Percentiles rank a stretch among this genome's conserved stretches.
phyloP scores from a whole-genome alignment of 1,284 basidiomycete genomes.

The Trametes polyzona region DNA sequence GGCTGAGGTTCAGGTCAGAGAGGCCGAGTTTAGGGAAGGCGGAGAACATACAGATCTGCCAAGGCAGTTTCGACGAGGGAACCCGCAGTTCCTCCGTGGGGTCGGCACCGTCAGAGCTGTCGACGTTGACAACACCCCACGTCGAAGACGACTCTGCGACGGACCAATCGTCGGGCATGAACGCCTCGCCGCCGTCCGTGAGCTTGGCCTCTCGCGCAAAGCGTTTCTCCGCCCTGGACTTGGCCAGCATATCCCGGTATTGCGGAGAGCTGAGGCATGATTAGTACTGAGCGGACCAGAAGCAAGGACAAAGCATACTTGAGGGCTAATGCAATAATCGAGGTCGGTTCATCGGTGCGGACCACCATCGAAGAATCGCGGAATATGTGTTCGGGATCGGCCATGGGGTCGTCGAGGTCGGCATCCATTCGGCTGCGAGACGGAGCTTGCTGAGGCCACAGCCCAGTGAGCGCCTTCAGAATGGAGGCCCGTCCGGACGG shows the following conservation, averaged over 20 bases:
- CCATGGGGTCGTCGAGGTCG: constrained; percentile 67
- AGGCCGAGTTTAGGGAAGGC: neutral
- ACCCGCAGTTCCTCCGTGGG: constrained; percentile 77
- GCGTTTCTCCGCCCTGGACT: constrained; percentile 73
- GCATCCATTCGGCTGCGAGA: constrained; percentile 48
- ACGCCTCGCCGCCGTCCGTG: constrained; percentile 72
- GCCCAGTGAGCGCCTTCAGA: constrained; percentile 84
- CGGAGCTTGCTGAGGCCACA: constrained; percentile 70
- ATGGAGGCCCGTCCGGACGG: constrained; percentile 70
- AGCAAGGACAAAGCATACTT: constrained; percentile 54
- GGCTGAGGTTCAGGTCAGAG: constrained; percentile 48
- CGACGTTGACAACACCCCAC: constrained; percentile 87
- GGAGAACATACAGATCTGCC: constrained; percentile 69
- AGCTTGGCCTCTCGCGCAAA: constrained; percentile 68
- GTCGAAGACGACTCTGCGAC: constrained; percentile 78
- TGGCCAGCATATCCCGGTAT: constrained; percentile 84
- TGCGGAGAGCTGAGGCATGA: constrained; percentile 73
- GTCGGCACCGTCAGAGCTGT: constrained; percentile 62
- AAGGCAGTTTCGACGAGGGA: constrained; percentile 79
- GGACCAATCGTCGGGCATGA: constrained; percentile 88
- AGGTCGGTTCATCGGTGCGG: constrained; percentile 96
- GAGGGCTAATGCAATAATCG: constrained; percentile 94
- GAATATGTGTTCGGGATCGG: constrained; percentile 90
- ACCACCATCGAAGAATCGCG: constrained; percentile 95
- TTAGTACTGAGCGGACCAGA: constrained; percentile 7